phyloP scores from a whole-genome alignment of 2,329 filamentous ascomycete species.

The Microdochium paspali region DNA sequence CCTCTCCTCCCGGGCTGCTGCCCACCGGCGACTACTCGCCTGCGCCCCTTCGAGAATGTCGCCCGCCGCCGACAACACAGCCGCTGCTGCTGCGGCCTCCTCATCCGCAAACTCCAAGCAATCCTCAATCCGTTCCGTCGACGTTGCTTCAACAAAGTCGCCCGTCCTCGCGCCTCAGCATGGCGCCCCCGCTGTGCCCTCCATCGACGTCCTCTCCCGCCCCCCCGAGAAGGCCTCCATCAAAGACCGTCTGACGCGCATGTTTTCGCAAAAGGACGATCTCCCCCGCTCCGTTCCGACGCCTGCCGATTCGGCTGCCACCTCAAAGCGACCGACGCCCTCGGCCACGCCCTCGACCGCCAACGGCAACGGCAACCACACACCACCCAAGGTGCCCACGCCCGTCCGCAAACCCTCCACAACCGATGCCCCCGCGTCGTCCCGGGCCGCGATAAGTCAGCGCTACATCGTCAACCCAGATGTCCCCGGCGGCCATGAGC shows the following conservation, averaged over 20 bases:
- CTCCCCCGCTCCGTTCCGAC: slow-evolving; percentile 21
- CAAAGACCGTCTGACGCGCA: slow-evolving; percentile 55
- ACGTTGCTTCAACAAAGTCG: slow-evolving; percentile 14
- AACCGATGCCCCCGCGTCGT: slow-evolving; percentile 7
- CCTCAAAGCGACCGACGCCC: slow-evolving; percentile 8
- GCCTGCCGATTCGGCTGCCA: slow-evolving; percentile 20
- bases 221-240: slow-evolving; percentile 47
- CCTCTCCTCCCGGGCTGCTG: background rate
- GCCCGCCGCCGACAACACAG: slow-evolving; percentile 20
- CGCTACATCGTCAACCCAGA: slow-evolving; percentile 43
- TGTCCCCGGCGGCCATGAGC: slow-evolving; percentile 65
- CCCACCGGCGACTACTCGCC: background rate
- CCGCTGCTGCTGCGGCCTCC: too few relatives aligned
- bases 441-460: slow-evolving; percentile 24
- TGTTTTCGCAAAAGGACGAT: slow-evolving; percentile 52
- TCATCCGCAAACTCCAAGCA: slow-evolving; percentile 20
- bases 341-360: slow-evolving; percentile 17
- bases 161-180: slow-evolving; percentile 19
- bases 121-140: slow-evolving; percentile 21
- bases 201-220: slow-evolving; percentile 23
- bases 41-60: slow-evolving; percentile 16
- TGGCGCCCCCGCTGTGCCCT: slow-evolving; percentile 18
- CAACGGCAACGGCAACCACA: slow-evolving; percentile 9
- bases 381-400: slow-evolving; percentile 15
- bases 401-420: slow-evolving; percentile 23